These are phyloP conservation scores for Drechmeria coniospora DNA, from an alignment of 2,329 filamentous ascomycete genomes.

Conservation along the genomic window DNA sequence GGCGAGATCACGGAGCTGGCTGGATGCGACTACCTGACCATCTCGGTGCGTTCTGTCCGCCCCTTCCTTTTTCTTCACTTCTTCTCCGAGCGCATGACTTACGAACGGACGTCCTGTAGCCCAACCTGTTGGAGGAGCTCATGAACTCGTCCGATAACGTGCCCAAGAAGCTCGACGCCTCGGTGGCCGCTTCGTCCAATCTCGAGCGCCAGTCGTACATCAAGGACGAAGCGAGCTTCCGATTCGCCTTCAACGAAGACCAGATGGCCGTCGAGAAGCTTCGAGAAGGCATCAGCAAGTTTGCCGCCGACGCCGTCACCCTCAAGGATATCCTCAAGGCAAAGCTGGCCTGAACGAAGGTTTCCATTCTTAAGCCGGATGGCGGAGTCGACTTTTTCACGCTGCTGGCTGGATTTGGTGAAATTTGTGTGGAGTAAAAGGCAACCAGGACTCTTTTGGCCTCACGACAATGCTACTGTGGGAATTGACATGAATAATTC, in stretches of 20 bases:
- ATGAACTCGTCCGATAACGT: conserved; percentile 69
- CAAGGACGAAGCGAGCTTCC: conserved; percentile 77
- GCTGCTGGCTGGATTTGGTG: too few species aligned
- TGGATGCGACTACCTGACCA: conserved; percentile 97
- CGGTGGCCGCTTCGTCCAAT: conserved; percentile 48
- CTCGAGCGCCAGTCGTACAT: conserved; percentile 86
- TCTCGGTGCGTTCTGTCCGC: conserved; percentile 74
- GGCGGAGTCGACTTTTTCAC: too few species aligned
- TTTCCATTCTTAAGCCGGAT: too few species aligned
- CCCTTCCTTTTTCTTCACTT: not conserved
- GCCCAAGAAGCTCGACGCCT: conserved; percentile 81
- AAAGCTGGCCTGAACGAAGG: conserved; percentile 56
- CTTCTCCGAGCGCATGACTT: not conserved
- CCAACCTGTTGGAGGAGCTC: conserved; percentile 86
- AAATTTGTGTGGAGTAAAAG: too few species aligned
- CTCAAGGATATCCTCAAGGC: conserved; percentile 82
- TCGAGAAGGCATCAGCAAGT: conserved; percentile 98
- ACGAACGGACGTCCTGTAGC: conserved; percentile 33
- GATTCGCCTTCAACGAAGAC: conserved; percentile 99
- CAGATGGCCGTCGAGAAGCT: conserved; percentile 99
- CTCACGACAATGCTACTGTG: too few species aligned
- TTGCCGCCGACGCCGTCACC: conserved; percentile 86
- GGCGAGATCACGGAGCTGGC: conserved; percentile 98
- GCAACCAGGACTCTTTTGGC: too few species aligned
- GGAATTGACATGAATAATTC: too few species aligned